phyloP scores from a whole-genome alignment of 2,329 filamentous ascomycete species.

The Penicillium oxalicum region DNA sequence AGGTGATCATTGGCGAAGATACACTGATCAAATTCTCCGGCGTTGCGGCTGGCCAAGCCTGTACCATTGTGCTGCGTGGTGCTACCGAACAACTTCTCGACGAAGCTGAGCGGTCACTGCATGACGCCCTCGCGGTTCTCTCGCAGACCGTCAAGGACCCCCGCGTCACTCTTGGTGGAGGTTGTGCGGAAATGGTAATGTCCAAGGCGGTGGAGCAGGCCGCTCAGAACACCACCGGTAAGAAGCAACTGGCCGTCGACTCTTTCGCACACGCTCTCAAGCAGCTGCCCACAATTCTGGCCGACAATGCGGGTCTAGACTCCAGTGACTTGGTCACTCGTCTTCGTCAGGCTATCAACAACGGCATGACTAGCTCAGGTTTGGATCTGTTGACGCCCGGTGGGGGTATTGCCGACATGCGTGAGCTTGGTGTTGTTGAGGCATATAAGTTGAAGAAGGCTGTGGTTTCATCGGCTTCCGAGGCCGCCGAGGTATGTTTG shows the following conservation, averaged over 20 bases:
- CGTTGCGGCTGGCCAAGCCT: conserved; percentile 86
- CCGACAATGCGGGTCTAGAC: conserved; percentile 94
- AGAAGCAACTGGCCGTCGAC: conserved; percentile 90
- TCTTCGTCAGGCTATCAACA: conserved; percentile 88
- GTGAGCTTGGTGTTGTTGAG: conserved; percentile 89
- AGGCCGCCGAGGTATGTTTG: conserved; percentile 83
- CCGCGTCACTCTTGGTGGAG: conserved; percentile 86
- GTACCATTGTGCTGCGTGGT: conserved; percentile 92
- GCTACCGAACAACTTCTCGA: conserved; percentile 96
- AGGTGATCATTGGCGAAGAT: conserved; percentile 97
- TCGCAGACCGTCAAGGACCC: conserved; percentile 96
- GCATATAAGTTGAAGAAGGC: conserved; percentile 98
- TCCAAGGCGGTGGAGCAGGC: conserved; percentile 93
- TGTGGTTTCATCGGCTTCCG: conserved; percentile 93
- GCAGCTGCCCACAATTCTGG: conserved; percentile 91
- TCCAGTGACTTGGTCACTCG: conserved; percentile 89
- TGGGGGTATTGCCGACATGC: conserved; percentile 91
- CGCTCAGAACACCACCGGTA: conserved; percentile 89
- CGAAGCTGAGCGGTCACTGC: conserved; percentile 90
- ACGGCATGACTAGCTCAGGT: conserved; percentile 86
- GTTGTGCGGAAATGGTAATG: conserved; percentile 98
- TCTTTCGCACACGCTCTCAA: conserved; percentile 83
- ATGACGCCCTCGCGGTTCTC: conserved; percentile 91
- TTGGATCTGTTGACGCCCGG: conserved; percentile 84
- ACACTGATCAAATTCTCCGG: conserved; percentile 96